Evolutionary conservation across 192 early-diverging fungal species (phyloP).

Genomic region (Ramicandelaber brevisporus): DNA sequence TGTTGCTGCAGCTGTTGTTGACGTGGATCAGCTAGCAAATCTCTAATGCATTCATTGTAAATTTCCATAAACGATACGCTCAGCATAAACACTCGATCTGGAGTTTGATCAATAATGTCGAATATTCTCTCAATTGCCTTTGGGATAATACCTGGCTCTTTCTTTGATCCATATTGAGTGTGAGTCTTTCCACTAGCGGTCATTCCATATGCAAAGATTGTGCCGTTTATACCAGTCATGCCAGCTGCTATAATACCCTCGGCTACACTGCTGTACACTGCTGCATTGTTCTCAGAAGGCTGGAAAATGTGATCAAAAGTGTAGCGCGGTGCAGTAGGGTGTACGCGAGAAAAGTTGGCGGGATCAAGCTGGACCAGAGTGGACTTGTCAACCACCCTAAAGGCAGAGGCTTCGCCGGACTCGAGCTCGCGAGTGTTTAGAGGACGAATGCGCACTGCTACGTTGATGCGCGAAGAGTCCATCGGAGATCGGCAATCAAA

Average conservation of each 20-base stretch:
- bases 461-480: slow-evolving; percentile 29
- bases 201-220: slow-evolving; percentile 96
- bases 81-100: slow-evolving; percentile 57
- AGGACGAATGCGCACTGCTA: slow-evolving; percentile 47
- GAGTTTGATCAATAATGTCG: slow-evolving; percentile 10
- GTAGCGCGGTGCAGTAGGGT: no score
- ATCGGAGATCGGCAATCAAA: slow-evolving; percentile 3
- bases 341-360: no score
- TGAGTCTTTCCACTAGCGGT: slow-evolving; percentile 87
- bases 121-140: slow-evolving; percentile 41
- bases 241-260: slow-evolving; percentile 28
- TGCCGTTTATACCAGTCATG: slow-evolving; percentile 90
- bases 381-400: not conserved
- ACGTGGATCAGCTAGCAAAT: no score
- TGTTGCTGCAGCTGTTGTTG: no score
- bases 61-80: slow-evolving; percentile 97
- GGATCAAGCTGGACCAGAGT: no score
- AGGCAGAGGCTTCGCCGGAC: slow-evolving; percentile 12
- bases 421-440: slow-evolving; percentile 28
- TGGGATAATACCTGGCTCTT: slow-evolving; percentile 39
- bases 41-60: slow-evolving; percentile 83
- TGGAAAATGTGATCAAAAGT: slow-evolving; percentile 20
- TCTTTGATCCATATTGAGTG: slow-evolving; percentile 32
- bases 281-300: slow-evolving; percentile 9
- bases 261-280: slow-evolving; percentile 18